Evolutionary conservation across 306 rosid genomes (phyloP).

Genomic region (Quillaja saponaria): DNA sequence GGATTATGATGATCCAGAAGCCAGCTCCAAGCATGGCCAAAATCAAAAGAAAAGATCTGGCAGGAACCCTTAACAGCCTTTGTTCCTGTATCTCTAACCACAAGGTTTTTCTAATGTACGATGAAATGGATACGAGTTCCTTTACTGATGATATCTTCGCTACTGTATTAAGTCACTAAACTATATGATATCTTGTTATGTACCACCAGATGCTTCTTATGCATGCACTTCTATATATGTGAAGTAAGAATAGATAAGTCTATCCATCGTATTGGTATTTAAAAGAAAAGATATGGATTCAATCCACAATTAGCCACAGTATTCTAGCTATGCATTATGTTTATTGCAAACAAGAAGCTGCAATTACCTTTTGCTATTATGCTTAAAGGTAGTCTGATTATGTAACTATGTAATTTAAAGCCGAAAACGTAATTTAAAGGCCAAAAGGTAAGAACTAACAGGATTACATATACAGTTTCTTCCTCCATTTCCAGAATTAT

Average conservation of each 20-base stretch:
- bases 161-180: conserved; percentile 36
- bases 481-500: no score
- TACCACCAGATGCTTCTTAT: conserved; percentile 17
- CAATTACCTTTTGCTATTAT: no score
- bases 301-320: neutral
- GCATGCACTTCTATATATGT: conserved; percentile 18
- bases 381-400: no score
- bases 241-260: conserved; percentile 32
- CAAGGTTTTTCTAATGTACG: conserved; percentile 45
- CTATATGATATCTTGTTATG: conserved; percentile 26
- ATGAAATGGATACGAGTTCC: conserved; percentile 41
- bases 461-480: no score
- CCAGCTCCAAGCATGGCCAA: conserved; percentile 52
- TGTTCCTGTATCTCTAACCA: conserved; percentile 2
- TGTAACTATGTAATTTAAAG: no score
- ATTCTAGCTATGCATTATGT: neutral
- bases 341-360: conserved; percentile 1
- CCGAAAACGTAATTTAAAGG: no score
- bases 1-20: conserved; percentile 70
- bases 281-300: neutral
- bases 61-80: conserved; percentile 49
- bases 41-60: conserved; percentile 55
- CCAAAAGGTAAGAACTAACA: no score
- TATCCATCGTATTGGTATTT: conserved; percentile 13
- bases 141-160: conserved; percentile 30